A percentile compares a stretch with the other conserved stretches of the same genome.
phyloP scores from a whole-genome alignment of 2,329 filamentous ascomycete genomes.

The Fusarium dlaminii region DNA sequence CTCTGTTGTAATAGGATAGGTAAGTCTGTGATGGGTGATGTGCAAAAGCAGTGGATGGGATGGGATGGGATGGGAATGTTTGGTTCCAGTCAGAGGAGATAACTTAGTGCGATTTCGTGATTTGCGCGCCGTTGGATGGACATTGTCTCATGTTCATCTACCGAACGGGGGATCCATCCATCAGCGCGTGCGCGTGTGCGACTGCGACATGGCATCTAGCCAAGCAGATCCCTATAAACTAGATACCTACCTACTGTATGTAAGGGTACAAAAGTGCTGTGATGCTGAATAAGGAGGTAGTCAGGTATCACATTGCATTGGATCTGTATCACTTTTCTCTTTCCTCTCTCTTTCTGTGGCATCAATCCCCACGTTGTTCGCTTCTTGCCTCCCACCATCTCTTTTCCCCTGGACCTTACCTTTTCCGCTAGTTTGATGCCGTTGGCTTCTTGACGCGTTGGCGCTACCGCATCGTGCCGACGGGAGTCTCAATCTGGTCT shows the following conservation, averaged over 20 bases:
- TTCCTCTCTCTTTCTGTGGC: neutral
- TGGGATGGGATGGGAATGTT: neutral
- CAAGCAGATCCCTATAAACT: neutral
- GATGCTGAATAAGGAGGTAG: neutral
- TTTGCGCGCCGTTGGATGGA: neutral
- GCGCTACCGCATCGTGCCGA: neutral
- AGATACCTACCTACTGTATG: neutral
- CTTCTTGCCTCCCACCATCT: slow-evolving; percentile 20
- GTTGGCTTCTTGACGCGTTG: neutral
- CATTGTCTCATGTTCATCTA: neutral
- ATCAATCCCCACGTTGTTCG: slow-evolving; percentile 5
- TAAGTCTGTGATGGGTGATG: neutral
- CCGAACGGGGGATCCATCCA: neutral
- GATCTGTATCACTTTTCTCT: neutral
- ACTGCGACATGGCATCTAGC: neutral
- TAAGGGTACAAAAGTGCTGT: neutral
- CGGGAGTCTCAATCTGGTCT: neutral
- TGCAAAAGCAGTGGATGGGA: neutral
- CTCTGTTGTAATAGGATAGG: neutral
- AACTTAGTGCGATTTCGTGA: neutral
- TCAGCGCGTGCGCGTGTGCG: neutral
- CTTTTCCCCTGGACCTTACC: slow-evolving; percentile 1
- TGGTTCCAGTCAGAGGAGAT: neutral
- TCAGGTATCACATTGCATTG: neutral
- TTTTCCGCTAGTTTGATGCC: slow-evolving; percentile 1